Evolutionary conservation across 306 rosid species (phyloP).

Genomic region (Nissolia schottii): DNA sequence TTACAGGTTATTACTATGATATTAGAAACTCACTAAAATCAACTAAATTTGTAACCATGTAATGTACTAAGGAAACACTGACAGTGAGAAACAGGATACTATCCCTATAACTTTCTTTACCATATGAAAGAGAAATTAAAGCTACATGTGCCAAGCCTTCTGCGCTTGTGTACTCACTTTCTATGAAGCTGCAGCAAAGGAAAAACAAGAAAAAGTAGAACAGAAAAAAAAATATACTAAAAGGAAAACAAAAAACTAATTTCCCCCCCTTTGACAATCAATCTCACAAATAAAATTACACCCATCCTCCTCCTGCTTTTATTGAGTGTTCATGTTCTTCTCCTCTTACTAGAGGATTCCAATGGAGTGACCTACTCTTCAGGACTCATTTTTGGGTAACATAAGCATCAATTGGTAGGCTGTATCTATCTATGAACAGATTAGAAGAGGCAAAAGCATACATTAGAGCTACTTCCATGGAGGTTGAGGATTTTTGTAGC

Average conservation of each 20-base stretch:
- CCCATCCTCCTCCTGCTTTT: slow-evolving; percentile 36
- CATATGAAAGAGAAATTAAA: slow-evolving; percentile 33
- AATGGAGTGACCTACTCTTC: slow-evolving; percentile 18
- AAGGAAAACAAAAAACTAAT: too few relatives aligned
- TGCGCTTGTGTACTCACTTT: slow-evolving; percentile 29
- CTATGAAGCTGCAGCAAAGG: slow-evolving; percentile 30
- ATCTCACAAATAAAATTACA: slow-evolving; percentile 31
- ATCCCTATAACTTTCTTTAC: slow-evolving; percentile 37
- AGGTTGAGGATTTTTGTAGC: slow-evolving; percentile 54
- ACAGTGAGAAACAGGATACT: slow-evolving; percentile 31
- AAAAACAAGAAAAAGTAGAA: background rate
- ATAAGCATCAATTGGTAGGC: slow-evolving; percentile 36
- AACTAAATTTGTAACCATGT: slow-evolving; percentile 25
- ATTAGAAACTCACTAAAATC: slow-evolving; percentile 18
- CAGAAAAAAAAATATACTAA: slow-evolving; percentile 9
- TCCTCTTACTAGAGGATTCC: slow-evolving; percentile 29
- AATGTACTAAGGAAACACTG: slow-evolving; percentile 20
- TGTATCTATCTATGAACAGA: slow-evolving; percentile 33
- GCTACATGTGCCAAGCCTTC: slow-evolving; percentile 33
- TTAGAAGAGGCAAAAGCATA: slow-evolving; percentile 23
- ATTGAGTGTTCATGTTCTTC: slow-evolving; percentile 36
- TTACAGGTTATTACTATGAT: slow-evolving; percentile 30
- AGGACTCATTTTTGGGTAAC: slow-evolving; percentile 21
- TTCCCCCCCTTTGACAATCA: slow-evolving; percentile 21
- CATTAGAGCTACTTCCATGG: slow-evolving; percentile 45